Evolutionary conservation across 2,329 filamentous ascomycete species (phyloP).

Genomic region (Cercospora nicotianae): DNA sequence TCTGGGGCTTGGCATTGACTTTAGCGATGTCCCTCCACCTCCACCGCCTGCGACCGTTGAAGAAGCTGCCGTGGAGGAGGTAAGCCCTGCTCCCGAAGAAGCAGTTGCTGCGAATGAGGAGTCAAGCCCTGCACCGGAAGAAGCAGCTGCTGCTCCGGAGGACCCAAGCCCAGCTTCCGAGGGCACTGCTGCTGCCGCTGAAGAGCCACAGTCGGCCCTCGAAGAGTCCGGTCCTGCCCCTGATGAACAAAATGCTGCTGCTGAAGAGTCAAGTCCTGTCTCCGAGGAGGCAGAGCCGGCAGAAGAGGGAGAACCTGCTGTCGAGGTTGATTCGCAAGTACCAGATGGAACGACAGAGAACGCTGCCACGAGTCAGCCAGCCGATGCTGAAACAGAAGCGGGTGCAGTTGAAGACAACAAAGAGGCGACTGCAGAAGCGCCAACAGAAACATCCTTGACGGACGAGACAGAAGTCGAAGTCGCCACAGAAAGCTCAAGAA

Average conservation of each 20-base stretch:
- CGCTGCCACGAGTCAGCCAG: not conserved
- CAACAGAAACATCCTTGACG: not conserved
- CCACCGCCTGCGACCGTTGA: conserved; percentile 6
- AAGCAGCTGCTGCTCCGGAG: not conserved
- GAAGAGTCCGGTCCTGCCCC: not conserved
- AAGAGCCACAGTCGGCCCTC: not conserved
- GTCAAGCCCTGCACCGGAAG: not conserved
- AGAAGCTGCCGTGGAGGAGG: not conserved
- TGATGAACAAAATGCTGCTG: not conserved
- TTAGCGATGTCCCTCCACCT: conserved; percentile 13
- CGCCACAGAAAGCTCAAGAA: not conserved
- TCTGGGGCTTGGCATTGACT: conserved; percentile 23
- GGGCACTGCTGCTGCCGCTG: not conserved
- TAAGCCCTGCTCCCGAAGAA: not conserved
- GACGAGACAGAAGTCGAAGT: not conserved
- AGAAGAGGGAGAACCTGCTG: not conserved
- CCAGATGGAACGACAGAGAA: not conserved
- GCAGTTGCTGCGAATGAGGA: not conserved
- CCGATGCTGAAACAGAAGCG: not conserved
- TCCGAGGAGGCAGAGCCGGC: not conserved
- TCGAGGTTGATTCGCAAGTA: not conserved
- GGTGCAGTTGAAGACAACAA: not conserved
- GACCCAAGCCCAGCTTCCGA: not conserved
- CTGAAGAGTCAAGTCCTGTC: not conserved
- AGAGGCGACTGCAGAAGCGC: not conserved